Evolutionary conservation across 2,329 filamentous ascomycete species (phyloP), one percentile per base, ranked within the genome.

Genomic region (Dactylella cylindrospora): DNA sequence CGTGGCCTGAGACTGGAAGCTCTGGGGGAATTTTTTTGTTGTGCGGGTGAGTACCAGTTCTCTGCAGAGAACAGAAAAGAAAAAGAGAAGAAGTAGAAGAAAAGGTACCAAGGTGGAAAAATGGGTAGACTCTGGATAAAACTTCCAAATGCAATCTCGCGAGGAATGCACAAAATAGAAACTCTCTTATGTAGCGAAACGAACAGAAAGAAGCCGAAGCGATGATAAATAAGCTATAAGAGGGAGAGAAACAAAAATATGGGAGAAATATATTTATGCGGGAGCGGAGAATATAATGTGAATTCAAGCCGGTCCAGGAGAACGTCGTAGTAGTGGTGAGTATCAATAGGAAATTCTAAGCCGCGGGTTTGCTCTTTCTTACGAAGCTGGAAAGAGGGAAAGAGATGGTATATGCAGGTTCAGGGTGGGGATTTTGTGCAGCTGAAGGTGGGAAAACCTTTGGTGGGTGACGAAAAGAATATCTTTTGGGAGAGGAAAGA

Each of bases 71-170:
- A n/a, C n/a, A n/a, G n/a, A n/a, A n/a, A n/a, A n/a, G n/a, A n/a
- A n/a, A n/a, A n/a, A n/a, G n/a, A n/a, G n/a, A n/a, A n/a, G n/a
- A n/a, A n/a, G n/a, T n/a, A n/a, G n/a, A n/a, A n/a, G n/a, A n/a
- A n/a, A n/a, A n/a, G n/a, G n/a, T n/a, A n/a, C n/a, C n/a, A n/a
- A n/a, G n/a, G n/a, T n/a, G n/a, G n/a, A n/a, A n/a, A n/a, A n/a
- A n/a, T n/a, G 49, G 47, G 47, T 44, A 53, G 41, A 49, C 50
- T 53, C 53, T 54, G 57, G 57, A 62, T 62, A 43, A 62, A 62
- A 62, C 49, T 62, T 54, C 57, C 57, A 54, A 62, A 54, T 62
- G 49, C 57, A 62, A 62, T 44, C 29, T 54, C 49, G 57, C 57
- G 57, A 62, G 57, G 55, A 49, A 61, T 53, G 57, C 57, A 62